Evolutionary conservation across 208 protist genomes (phyloP).

Genomic region (Vickermania ingenoplastis): DNA sequence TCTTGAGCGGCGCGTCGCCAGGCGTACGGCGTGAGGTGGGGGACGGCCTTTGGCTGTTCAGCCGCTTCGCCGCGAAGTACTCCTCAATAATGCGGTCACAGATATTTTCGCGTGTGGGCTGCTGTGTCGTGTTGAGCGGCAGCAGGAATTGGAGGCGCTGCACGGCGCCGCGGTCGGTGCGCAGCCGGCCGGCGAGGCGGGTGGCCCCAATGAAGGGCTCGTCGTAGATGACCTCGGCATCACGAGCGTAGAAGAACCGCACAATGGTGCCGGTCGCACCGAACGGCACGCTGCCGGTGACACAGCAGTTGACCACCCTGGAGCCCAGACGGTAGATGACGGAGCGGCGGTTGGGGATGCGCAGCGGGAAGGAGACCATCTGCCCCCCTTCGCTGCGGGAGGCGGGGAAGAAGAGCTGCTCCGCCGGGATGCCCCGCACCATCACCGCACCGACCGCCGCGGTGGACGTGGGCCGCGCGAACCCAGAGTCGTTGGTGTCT

Average conservation of each 20-base stretch:
- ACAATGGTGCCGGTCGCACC: slow-evolving; percentile 72
- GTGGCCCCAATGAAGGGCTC: slow-evolving; percentile 65
- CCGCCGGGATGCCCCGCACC: slow-evolving; percentile 9
- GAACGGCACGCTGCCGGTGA: slow-evolving; percentile 68
- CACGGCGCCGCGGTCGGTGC: slow-evolving; percentile 56
- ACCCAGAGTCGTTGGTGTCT: background rate
- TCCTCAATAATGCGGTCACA: background rate
- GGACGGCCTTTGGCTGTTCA: background rate
- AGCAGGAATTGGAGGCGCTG: slow-evolving; percentile 62
- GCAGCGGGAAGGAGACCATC: slow-evolving; percentile 64
- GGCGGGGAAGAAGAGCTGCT: slow-evolving; percentile 75
- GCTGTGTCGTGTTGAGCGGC: slow-evolving; percentile 22
- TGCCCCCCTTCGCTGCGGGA: slow-evolving; percentile 49
- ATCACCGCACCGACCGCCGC: background rate
- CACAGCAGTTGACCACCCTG: slow-evolving; percentile 81
- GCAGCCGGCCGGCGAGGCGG: slow-evolving; percentile 63
- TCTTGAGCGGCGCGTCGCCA: slow-evolving; percentile 23
- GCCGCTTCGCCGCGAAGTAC: background rate
- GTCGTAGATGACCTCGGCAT: slow-evolving; percentile 88
- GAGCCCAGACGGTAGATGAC: slow-evolving; percentile 62
- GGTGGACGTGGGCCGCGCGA: background rate
- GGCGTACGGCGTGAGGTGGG: slow-evolving; percentile 7
- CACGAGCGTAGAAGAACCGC: slow-evolving; percentile 58
- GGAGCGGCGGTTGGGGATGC: slow-evolving; percentile 16
- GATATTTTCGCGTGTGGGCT: background rate